Base-by-base conservation (phyloP, 2,329 filamentous ascomycete species). In the Calonectria henricotiae region DNA sequence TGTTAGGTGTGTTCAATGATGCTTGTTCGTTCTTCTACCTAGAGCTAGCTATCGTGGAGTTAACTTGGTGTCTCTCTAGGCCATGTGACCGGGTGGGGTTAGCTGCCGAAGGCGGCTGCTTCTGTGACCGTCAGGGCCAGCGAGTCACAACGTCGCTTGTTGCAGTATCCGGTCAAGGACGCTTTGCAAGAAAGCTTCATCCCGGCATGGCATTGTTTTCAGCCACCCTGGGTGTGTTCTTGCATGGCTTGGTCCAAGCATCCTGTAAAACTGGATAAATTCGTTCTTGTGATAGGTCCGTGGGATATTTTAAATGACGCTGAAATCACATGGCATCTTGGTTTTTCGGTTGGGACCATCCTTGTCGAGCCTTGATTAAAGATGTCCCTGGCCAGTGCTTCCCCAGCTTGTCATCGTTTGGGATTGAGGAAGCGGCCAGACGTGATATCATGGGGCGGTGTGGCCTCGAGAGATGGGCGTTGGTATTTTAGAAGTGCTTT, bases 301-400 rank as follows among this genome's bases (percentile, higher is more conserved):
- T 39, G 35, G 35, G 12, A 15, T 2, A 39, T n/a, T 23, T 58
- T 39, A 39, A 58, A 25, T 20, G 17, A 55, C n/a, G 13, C 11
- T 5, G 20, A 20, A 25, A 39, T 39, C 51, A 39, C 35, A 58
- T 39, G 51, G 35, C 51, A 39, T 39, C 51, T 37, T 37, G 51
- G 32, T 39, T 39, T 37, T n/a, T 37, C 32, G 51, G 39, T 58
- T 39, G 35, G 23, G 51, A 25, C 37, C 35, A 58, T 58, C 51
- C 51, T 32, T 58, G 51, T 32, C 51, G 37, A 58, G 51, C 5
- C 13, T 39, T 37, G 12, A 58, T 37, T 30, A 39, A 58, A 37
- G 37, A 58, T 58, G 20, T 39, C n/a, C 4, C 51, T 15, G 51
- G 46, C 12, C 20, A 11, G 20, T 37, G 35, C 51, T 58, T 3